Percentiles rank a stretch among this genome's conserved stretches.
Conservation (phyloP, 257 asterid genomes). For the Salvia rosmarinus region DNA sequence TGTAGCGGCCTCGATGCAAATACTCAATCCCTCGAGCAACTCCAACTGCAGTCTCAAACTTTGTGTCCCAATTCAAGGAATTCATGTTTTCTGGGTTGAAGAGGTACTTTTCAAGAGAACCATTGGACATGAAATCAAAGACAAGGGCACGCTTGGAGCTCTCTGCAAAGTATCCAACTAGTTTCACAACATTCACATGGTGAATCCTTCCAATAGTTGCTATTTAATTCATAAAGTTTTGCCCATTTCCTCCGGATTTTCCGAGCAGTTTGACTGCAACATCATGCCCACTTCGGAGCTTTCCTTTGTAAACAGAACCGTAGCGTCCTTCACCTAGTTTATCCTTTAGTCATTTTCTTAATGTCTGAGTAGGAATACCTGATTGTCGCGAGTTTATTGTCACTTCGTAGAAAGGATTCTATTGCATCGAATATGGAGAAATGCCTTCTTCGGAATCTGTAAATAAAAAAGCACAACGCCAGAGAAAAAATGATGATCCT, state of each 20-base stretch:
- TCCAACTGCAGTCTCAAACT: conserved; percentile 35
- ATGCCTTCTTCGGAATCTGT: conserved; percentile 30
- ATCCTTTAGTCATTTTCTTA: conserved; percentile 27
- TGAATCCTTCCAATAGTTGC: conserved; percentile 24
- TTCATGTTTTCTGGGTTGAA: background rate
- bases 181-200: background rate
- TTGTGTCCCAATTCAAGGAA: conserved; percentile 14
- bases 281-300: conserved; percentile 36
- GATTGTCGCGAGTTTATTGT: conserved; percentile 36
- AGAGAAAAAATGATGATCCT: background rate
- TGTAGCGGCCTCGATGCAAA: conserved; percentile 30
- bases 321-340: conserved; percentile 42
- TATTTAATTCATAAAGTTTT: conserved; percentile 44
- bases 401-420: conserved; percentile 25
- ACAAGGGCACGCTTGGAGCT: background rate
- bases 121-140: background rate
- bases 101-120: background rate
- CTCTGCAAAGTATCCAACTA: background rate
- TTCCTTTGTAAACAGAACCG: conserved; percentile 41
- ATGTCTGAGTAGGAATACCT: conserved; percentile 40
- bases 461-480: background rate
- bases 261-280: conserved; percentile 39
- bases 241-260: conserved; percentile 12
- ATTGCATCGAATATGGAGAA: conserved; percentile 14
- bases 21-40: conserved; percentile 38